Percentiles rank a stretch among this genome's conserved stretches.
These are phyloP conservation scores for Candida ficus DNA, from an alignment of 805 yeast genomes.

Conservation along the genomic window DNA sequence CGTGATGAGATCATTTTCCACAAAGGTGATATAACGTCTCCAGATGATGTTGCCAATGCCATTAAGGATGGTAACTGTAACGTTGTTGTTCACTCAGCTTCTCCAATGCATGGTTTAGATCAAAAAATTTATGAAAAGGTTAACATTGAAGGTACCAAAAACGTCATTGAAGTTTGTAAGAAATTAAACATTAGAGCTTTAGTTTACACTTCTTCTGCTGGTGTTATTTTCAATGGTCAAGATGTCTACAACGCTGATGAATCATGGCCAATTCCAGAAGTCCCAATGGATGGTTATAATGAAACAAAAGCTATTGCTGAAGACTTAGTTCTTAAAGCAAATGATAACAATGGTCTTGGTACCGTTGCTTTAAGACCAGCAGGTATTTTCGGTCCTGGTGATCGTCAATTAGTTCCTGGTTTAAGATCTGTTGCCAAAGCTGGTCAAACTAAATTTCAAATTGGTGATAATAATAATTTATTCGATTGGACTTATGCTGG, in stretches of 20 bases:
- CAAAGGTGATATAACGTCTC: constrained; percentile 81
- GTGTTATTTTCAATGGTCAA: constrained; percentile 94
- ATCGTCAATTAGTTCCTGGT: constrained; percentile 93
- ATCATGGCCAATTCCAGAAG: constrained; percentile 84
- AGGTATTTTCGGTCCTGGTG: constrained; percentile 98
- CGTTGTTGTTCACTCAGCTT: constrained; percentile 91
- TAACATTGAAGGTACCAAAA: constrained; percentile 83
- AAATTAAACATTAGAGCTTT: constrained; percentile 50
- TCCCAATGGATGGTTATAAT: constrained; percentile 95
- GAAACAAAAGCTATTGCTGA: constrained; percentile 94
- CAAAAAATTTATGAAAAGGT: constrained; percentile 82
- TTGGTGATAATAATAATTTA: constrained; percentile 89
- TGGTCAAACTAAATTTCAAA: constrained; percentile 88
- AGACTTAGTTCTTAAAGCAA: constrained; percentile 68
- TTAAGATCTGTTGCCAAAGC: constrained; percentile 72
- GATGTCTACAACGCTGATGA: constrained; percentile 92
- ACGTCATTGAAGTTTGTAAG: constrained; percentile 61
- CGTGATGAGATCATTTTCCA: constrained; percentile 51
- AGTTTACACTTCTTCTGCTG: constrained; percentile 95
- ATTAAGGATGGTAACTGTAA: constrained; percentile 54
- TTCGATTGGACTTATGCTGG: constrained; percentile 99
- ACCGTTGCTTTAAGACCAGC: constrained; percentile 95
- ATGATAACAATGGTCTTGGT: constrained; percentile 49
- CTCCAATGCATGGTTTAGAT: constrained; percentile 90
- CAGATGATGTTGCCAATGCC: constrained; percentile 60